Evolutionary conservation across 2,329 filamentous ascomycete genomes (phyloP).

Genomic region (Parastagonospora avenae): DNA sequence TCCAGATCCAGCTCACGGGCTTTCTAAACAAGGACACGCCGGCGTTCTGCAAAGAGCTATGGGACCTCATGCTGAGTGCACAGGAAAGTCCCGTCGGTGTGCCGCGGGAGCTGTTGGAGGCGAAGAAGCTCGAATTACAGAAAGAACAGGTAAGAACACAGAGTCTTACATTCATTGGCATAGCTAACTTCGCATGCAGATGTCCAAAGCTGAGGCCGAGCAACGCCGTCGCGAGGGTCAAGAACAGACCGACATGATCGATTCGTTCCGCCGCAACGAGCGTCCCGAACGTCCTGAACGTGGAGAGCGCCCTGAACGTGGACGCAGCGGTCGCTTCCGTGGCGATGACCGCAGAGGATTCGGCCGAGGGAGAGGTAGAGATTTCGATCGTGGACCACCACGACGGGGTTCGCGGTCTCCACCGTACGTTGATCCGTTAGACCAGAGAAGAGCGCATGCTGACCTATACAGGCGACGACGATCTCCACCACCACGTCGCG

Average conservation of each 20-base stretch:
- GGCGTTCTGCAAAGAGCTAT: conserved; percentile 89
- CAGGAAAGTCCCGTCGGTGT: conserved; percentile 88
- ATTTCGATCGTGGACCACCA: conserved; percentile 55
- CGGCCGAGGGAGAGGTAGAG: conserved; percentile 49
- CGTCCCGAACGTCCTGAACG: conserved; percentile 49
- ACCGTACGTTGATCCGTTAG: conserved; percentile 26
- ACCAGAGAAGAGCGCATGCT: conserved; percentile 6
- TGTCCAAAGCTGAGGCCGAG: conserved; percentile 80
- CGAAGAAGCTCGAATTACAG: conserved; percentile 92
- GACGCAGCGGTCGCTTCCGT: conserved; percentile 48
- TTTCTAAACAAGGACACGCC: conserved; percentile 94
- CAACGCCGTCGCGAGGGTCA: conserved; percentile 70
- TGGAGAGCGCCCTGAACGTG: conserved; percentile 52
- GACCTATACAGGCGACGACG: conserved; percentile 49
- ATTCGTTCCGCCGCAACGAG: conserved; percentile 70
- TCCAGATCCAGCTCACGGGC: conserved; percentile 92
- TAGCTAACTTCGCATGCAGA: conserved; percentile 60
- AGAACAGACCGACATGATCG: conserved; percentile 68
- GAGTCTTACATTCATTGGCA: background rate
- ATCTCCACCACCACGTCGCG: conserved; percentile 55
- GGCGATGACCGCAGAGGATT: conserved; percentile 54
- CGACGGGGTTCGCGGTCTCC: conserved; percentile 59
- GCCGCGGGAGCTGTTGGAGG: conserved; percentile 90
- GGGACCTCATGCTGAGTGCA: conserved; percentile 88
- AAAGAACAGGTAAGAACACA: conserved; percentile 78